These are phyloP conservation scores for Phyllosticta ampelicida DNA, from an alignment of 2,329 filamentous ascomycete genomes.

Conservation along the genomic window DNA sequence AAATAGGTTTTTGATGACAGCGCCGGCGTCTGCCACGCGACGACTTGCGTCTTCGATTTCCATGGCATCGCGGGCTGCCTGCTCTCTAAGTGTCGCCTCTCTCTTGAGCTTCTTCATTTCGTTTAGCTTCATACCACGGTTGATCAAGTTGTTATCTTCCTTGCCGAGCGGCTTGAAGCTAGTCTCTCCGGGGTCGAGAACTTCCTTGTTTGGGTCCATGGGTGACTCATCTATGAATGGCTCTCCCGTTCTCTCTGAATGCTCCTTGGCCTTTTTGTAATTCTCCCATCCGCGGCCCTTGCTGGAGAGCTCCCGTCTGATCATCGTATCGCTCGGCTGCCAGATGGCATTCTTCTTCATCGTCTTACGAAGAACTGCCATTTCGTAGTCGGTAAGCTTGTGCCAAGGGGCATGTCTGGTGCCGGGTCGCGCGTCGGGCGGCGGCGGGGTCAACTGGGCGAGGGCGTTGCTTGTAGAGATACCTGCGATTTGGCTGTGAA, in stretches of 20 bases:
- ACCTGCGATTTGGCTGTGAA: conserved; percentile 42
- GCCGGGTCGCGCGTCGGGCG: conserved; percentile 47
- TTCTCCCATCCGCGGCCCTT: conserved; percentile 47
- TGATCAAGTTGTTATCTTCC: conserved; percentile 55
- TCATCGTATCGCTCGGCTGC: conserved; percentile 79
- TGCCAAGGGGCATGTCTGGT: conserved; percentile 54
- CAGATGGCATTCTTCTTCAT: conserved; percentile 91
- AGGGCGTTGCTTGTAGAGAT: conserved; percentile 53
- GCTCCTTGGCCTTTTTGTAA: conserved; percentile 47
- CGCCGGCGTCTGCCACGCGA: conserved; percentile 20
- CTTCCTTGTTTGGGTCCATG: conserved; percentile 19
- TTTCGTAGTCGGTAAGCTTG: conserved; percentile 55
- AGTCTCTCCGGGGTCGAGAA: conserved; percentile 50
- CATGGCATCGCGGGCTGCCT: conserved; percentile 34
- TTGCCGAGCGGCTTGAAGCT: conserved; percentile 44
- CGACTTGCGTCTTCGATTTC: conserved; percentile 26
- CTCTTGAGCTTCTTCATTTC: conserved; percentile 66
- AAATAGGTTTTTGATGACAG: conserved; percentile 10
- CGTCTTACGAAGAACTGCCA: conserved; percentile 63
- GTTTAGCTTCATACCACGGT: conserved; percentile 68
- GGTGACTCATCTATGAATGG: conserved; percentile 49
- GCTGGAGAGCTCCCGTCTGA: conserved; percentile 62
- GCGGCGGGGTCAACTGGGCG: conserved; percentile 48
- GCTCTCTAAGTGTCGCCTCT: conserved; percentile 44
- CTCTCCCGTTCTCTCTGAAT: conserved; percentile 53